Conservation (phyloP, 2,329 filamentous ascomycete species). For the Trichoderma sp. region DNA sequence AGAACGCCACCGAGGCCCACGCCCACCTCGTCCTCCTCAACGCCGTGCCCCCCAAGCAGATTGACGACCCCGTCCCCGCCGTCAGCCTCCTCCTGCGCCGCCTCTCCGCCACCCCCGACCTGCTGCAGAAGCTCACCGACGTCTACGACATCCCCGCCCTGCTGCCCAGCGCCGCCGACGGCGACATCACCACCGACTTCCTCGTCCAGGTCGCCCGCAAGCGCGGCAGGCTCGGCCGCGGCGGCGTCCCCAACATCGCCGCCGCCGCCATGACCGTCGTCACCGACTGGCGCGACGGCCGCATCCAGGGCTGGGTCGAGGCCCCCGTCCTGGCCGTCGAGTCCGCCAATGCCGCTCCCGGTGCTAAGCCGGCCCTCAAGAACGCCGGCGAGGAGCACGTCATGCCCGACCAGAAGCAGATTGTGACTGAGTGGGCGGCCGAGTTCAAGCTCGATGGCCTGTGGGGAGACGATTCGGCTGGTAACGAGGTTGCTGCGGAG, state of each 20-base stretch:
- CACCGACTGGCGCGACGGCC: slow-evolving; percentile 93
- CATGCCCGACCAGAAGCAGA: slow-evolving; percentile 73
- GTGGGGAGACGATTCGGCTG: slow-evolving; percentile 67
- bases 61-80: slow-evolving; percentile 87
- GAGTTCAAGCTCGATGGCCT: slow-evolving; percentile 95
- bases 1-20: slow-evolving; percentile 70
- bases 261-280: slow-evolving; percentile 91
- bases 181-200: slow-evolving; percentile 86
- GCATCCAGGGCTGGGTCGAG: slow-evolving; percentile 90
- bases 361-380: slow-evolving; percentile 40
- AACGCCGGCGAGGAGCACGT: slow-evolving; percentile 49
- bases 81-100: slow-evolving; percentile 82
- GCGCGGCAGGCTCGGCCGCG: slow-evolving; percentile 82
- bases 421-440: slow-evolving; percentile 89
- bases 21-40: slow-evolving; percentile 87
- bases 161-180: slow-evolving; percentile 64
- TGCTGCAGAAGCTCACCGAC: slow-evolving; percentile 76
- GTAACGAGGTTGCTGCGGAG: background rate
- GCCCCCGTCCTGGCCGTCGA: slow-evolving; percentile 68
- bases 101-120: slow-evolving; percentile 70
- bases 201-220: slow-evolving; percentile 93
- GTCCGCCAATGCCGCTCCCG: slow-evolving; percentile 29
- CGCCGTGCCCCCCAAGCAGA: slow-evolving; percentile 89
- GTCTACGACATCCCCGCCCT: slow-evolving; percentile 85
- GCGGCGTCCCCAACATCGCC: slow-evolving; percentile 85